Evolutionary conservation across 129 eudicot genomes (phyloP), one percentile per base, ranked within the genome.

Genomic region (Apium graveolens): DNA sequence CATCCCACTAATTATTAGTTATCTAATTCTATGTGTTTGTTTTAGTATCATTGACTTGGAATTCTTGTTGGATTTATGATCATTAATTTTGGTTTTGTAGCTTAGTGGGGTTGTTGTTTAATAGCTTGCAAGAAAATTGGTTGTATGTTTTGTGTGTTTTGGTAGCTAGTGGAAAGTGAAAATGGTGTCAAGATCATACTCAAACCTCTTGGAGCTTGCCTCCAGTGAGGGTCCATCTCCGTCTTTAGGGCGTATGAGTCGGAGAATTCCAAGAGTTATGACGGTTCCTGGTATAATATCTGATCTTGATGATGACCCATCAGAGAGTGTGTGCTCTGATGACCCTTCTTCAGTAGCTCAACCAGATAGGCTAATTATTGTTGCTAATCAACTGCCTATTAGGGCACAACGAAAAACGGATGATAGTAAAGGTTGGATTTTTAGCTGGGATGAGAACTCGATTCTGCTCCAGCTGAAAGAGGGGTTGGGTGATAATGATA

Each of bases 111-210:
- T 76, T 17, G 62, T 73, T 8, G 26, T 83, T 82, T 48, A 21
- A 31, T 12, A 43, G 16, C 12, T 44, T 12, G 41, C 73, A 63
- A 4, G 57, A 3, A 26, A 21, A 79, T 44, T 44, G 46, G 14
- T 8, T 11, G 37, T 8, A 18, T 39, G 27, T 17, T 83, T 27
- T 55, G 29, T 62, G 20, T 7, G 49, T 43, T 17, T 53, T 45
- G 21, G 34, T 57, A 7, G 26, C 49, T 71, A 68, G 80, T 63
- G 82, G 83, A 31, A 31, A 76, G 14, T 37, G 53, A 76, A 82
- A 80, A 91, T 91, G 97, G 92, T 91, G 81, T 91, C 97, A 48
- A 87, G 94, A 84, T 91, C 97, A 83, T 91, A 91, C 80, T 91
- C 97, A 72, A 91, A 91, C 69, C 74, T 91, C 70, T 49, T 89